Evolutionary conservation across 257 asterid species (phyloP).

Genomic region (Ophiorrhiza pumila): DNA sequence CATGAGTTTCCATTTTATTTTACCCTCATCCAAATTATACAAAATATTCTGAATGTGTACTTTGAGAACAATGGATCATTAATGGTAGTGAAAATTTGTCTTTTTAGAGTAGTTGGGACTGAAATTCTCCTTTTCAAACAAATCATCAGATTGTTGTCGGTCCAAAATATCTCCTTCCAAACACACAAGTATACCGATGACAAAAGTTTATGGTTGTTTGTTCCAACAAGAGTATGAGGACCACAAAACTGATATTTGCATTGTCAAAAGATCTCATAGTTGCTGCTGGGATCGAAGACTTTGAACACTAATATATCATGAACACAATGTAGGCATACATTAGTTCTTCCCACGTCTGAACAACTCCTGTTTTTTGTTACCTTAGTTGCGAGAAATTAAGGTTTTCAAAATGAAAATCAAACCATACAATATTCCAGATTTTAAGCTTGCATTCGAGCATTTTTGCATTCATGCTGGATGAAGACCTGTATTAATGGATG

Average conservation of each 20-base stretch:
- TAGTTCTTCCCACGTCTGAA: slow-evolving; percentile 35
- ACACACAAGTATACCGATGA: slow-evolving; percentile 32
- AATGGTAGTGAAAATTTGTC: slow-evolving; percentile 30
- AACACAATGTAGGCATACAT: slow-evolving; percentile 24
- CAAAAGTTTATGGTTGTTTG: slow-evolving; percentile 15
- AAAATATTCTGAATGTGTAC: slow-evolving; percentile 19
- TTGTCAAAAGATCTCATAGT: slow-evolving; percentile 25
- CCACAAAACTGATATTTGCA: slow-evolving; percentile 10
- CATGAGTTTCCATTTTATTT: too few species aligned
- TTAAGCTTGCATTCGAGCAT: slow-evolving; percentile 39
- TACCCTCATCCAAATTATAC: too few species aligned
- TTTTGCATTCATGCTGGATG: slow-evolving; percentile 41
- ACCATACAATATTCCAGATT: slow-evolving; percentile 29
- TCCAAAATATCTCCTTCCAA: slow-evolving; percentile 31
- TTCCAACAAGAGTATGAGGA: slow-evolving; percentile 26
- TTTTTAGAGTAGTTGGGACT: slow-evolving; percentile 30
- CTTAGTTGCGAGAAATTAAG: slow-evolving; percentile 17
- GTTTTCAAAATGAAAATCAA: slow-evolving; percentile 24
- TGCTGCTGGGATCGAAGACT: slow-evolving; percentile 31
- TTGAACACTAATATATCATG: slow-evolving; percentile 29
- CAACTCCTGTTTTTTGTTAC: slow-evolving; percentile 16
- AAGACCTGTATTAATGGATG: slow-evolving; percentile 33
- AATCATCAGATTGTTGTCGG: neutral
- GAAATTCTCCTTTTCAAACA: slow-evolving; percentile 30
- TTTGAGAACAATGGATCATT: slow-evolving; percentile 23